phyloP scores from a whole-genome alignment of 2,329 filamentous ascomycete genomes.

The Ceratocystis destructans region DNA sequence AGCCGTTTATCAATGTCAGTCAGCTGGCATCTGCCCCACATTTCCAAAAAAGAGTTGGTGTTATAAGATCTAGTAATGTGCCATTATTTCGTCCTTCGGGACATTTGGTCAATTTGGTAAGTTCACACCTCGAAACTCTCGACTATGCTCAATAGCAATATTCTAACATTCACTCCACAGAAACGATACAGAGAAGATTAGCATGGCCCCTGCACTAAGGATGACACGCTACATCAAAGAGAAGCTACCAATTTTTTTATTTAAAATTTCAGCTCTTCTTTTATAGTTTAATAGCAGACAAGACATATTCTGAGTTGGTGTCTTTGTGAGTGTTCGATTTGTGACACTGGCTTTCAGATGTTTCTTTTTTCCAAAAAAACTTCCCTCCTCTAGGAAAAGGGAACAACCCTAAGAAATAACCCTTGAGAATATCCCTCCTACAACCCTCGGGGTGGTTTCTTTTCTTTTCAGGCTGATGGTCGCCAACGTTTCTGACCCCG shows the following conservation, averaged over 20 bases:
- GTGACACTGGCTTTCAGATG: no score
- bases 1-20: background rate
- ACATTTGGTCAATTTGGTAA: conserved; percentile 21
- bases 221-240: conserved; percentile 83
- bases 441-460: no score
- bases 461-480: no score
- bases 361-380: no score
- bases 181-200: conserved; percentile 55
- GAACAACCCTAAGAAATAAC: no score
- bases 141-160: no score
- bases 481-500: no score
- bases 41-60: background rate
- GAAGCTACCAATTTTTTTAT: conserved; percentile 37
- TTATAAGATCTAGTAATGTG: conserved; percentile 10
- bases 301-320: background rate
- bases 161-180: conserved; percentile 12
- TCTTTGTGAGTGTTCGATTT: conserved; percentile 9
- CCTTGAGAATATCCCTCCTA: no score
- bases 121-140: background rate
- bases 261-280: conserved; percentile 2
- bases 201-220: conserved; percentile 82
- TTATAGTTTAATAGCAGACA: background rate
- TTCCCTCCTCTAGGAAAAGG: no score
- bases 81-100: conserved; percentile 16
- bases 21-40: background rate